Conservation (phyloP, 2,329 filamentous ascomycete genomes). For the Stachybotrys chartarum region DNA sequence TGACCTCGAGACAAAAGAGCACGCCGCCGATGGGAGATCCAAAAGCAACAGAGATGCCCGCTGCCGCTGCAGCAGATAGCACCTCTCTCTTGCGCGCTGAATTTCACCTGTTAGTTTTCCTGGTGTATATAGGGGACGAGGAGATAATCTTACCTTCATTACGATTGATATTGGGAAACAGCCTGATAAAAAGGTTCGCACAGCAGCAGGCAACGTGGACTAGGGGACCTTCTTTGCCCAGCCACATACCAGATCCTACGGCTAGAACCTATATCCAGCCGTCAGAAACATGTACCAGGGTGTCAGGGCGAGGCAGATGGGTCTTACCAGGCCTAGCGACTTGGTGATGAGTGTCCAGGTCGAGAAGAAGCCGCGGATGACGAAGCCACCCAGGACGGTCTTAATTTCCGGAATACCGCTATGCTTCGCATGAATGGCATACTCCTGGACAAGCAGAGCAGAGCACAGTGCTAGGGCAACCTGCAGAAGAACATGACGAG, state of each 20-base stretch:
- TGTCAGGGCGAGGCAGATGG: not conserved
- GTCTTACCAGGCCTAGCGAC: constrained; percentile 71
- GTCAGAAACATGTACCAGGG: constrained; percentile 3
- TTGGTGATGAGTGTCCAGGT: constrained; percentile 86
- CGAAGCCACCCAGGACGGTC: constrained; percentile 86
- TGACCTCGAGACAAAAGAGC: constrained; percentile 84
- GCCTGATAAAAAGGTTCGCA: constrained; percentile 87
- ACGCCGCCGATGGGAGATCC: constrained; percentile 92
- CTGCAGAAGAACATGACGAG: constrained; percentile 17
- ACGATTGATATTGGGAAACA: constrained; percentile 68
- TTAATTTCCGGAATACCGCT: constrained; percentile 98
- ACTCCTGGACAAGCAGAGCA: constrained; percentile 73
- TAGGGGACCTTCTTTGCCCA: constrained; percentile 91
- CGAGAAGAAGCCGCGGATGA: constrained; percentile 82
- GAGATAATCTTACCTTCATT: constrained; percentile 64
- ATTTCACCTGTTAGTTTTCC: not conserved
- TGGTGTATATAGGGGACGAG: not conserved
- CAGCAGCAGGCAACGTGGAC: constrained; percentile 97
- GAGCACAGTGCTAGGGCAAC: constrained; percentile 71
- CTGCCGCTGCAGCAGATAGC: constrained; percentile 83
- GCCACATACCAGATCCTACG: constrained; percentile 90
- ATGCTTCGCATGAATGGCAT: constrained; percentile 82
- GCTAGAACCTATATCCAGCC: constrained; percentile 62
- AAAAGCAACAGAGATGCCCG: constrained; percentile 90
- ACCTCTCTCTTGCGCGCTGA: constrained; percentile 87